phyloP scores from a whole-genome alignment of 768 basidiomycete species.

The Suillus plorans region DNA sequence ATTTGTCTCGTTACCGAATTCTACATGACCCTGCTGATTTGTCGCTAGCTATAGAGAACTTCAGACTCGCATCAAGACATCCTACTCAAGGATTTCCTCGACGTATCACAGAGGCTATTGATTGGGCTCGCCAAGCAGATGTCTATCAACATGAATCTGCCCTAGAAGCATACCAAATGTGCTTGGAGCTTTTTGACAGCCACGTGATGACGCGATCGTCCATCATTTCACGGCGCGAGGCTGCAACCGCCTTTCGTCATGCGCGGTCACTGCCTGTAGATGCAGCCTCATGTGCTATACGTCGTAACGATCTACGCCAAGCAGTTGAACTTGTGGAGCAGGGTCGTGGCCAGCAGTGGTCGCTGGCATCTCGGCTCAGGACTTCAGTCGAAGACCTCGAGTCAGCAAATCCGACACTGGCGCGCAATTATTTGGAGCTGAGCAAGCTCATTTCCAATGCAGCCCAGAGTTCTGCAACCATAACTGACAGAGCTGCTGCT shows the following conservation, averaged over 20 bases:
- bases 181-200: not conserved
- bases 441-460: not conserved
- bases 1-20: no score
- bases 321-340: conserved; percentile 29
- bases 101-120: no score
- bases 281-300: conserved; percentile 15
- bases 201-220: not conserved
- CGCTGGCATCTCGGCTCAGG: conserved; percentile 22
- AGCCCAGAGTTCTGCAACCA: not conserved
- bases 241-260: not conserved
- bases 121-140: no score
- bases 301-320: not conserved
- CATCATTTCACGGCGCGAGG: not conserved
- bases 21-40: no score
- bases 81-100: no score
- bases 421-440: not conserved
- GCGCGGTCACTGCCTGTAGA: not conserved
- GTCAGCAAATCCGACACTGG: not conserved
- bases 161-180: no score
- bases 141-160: no score
- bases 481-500: not conserved
- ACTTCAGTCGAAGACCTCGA: conserved; percentile 11
- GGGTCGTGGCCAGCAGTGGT: conserved; percentile 22
- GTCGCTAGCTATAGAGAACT: no score
- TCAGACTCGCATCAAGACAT: no score